These are phyloP conservation scores for Colletotrichum coccodes DNA, from an alignment of 2,329 filamentous ascomycete species.

Conservation along the genomic window DNA sequence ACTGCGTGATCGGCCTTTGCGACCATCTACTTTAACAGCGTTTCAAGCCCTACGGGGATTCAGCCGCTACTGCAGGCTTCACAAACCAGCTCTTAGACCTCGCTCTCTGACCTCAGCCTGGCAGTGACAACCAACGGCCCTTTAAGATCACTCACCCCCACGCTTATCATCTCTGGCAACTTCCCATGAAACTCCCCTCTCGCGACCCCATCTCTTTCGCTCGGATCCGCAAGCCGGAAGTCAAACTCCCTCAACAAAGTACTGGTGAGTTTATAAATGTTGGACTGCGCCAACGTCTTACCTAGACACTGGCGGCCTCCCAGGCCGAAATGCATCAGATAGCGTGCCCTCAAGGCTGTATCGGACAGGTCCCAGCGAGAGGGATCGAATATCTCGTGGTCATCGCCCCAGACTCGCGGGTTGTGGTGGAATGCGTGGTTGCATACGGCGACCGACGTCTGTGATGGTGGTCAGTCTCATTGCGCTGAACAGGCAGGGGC, in stretches of 20 bases:
- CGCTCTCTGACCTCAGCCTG: neutral
- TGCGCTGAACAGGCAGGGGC: too few relatives aligned
- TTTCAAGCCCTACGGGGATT: too few relatives aligned
- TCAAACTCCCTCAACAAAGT: constrained; percentile 10
- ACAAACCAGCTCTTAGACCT: too few relatives aligned
- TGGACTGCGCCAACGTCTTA: constrained; percentile 16
- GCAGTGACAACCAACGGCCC: constrained; percentile 2
- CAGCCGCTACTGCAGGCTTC: too few relatives aligned
- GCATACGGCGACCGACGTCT: constrained; percentile 19
- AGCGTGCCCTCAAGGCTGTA: constrained; percentile 4
- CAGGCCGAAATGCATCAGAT: constrained; percentile 23
- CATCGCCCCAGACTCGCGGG: constrained; percentile 4
- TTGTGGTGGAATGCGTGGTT: constrained; percentile 23
- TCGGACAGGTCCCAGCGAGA: constrained; percentile 5
- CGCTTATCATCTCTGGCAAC: neutral
- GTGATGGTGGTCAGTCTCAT: too few relatives aligned
- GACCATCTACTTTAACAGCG: too few relatives aligned
- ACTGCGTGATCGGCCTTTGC: too few relatives aligned
- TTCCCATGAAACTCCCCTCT: neutral
- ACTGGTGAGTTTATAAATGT: constrained; percentile 21
- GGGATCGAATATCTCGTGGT: constrained; percentile 1
- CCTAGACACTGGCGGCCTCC: constrained; percentile 21
- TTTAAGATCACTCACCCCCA: constrained; percentile 11
- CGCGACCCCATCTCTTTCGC: neutral
- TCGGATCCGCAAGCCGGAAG: constrained; percentile 4